Evolutionary conservation across 768 basidiomycete species (phyloP).

Genomic region (Pisolithus sp.): DNA sequence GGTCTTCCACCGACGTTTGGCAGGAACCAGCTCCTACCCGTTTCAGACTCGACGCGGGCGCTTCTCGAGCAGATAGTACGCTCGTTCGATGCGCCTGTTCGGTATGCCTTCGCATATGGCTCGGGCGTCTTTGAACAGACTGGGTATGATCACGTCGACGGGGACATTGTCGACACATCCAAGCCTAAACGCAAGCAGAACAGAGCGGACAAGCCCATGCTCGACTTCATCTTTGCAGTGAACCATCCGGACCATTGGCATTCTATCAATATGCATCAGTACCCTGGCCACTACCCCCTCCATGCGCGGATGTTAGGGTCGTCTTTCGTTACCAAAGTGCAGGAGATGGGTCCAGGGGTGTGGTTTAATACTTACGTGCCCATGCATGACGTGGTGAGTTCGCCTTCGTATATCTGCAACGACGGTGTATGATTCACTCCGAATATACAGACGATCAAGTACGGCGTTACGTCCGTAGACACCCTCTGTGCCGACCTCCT

Average conservation of each 20-base stretch:
- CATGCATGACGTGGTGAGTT: conserved; percentile 76
- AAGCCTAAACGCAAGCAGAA: conserved; percentile 12
- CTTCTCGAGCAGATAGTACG: conserved; percentile 74
- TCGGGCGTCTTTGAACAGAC: conserved; percentile 93
- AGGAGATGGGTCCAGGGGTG: conserved; percentile 75
- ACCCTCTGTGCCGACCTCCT: conserved; percentile 84
- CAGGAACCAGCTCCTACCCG: conserved; percentile 73
- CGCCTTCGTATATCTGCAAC: not conserved
- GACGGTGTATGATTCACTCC: conserved; percentile 36
- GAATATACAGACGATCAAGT: conserved; percentile 75
- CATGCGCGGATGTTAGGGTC: conserved; percentile 83
- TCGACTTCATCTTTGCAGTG: conserved; percentile 96
- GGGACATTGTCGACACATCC: too few species aligned
- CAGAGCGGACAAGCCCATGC: conserved; percentile 57
- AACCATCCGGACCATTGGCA: conserved; percentile 92
- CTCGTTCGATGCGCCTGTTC: conserved; percentile 83
- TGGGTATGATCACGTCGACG: conserved; percentile 47
- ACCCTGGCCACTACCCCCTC: conserved; percentile 86
- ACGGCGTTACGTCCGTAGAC: conserved; percentile 90
- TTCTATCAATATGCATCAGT: conserved; percentile 89
- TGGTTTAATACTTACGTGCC: conserved; percentile 95
- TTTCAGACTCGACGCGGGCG: conserved; percentile 72
- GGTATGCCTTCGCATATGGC: conserved; percentile 97
- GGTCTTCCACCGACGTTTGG: conserved; percentile 69
- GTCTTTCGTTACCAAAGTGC: conserved; percentile 70